phyloP scores from a whole-genome alignment of 2,329 filamentous ascomycete species.

The Colletotrichum tamarilloi region DNA sequence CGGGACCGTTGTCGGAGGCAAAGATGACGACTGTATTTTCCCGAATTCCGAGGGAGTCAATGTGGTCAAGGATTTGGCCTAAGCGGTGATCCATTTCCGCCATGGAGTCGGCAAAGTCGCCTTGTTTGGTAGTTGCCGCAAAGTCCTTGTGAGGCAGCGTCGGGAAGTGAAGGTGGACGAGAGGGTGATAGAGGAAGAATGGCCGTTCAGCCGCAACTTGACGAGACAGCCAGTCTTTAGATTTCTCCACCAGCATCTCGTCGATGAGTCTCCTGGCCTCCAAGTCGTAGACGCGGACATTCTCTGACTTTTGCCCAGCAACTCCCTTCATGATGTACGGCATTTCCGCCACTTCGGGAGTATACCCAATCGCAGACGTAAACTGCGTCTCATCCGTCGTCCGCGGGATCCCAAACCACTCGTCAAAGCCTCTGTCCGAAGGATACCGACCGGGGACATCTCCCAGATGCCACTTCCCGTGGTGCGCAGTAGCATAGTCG shows the following conservation, averaged over 20 bases:
- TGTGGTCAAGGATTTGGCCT: slow-evolving; percentile 45
- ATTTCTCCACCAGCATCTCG: slow-evolving; percentile 45
- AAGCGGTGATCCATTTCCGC: slow-evolving; percentile 47
- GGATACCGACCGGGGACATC: slow-evolving; percentile 49
- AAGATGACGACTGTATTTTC: slow-evolving; percentile 49
- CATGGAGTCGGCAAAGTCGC: slow-evolving; percentile 48
- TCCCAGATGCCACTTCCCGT: slow-evolving; percentile 50
- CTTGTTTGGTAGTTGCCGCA: slow-evolving; percentile 41
- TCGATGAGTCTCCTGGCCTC: slow-evolving; percentile 45
- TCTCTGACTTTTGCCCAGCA: slow-evolving; percentile 41
- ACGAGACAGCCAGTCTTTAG: slow-evolving; percentile 45
- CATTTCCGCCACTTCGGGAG: slow-evolving; percentile 45
- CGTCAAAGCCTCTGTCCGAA: slow-evolving; percentile 48
- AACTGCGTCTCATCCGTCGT: slow-evolving; percentile 51
- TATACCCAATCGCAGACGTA: slow-evolving; percentile 45
- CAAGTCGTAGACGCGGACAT: slow-evolving; percentile 47
- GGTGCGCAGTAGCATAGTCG: slow-evolving; percentile 45
- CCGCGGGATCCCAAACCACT: slow-evolving; percentile 50
- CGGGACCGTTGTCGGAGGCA: slow-evolving; percentile 49
- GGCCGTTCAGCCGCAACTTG: slow-evolving; percentile 39
- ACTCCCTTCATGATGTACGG: slow-evolving; percentile 48
- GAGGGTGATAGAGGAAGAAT: slow-evolving; percentile 48
- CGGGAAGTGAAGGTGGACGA: slow-evolving; percentile 47
- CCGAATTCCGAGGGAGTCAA: slow-evolving; percentile 42
- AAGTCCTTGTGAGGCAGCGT: slow-evolving; percentile 46